Percentiles rank a stretch among this genome's conserved stretches.
Evolutionary conservation across 352 stramenopile species (phyloP).

Genomic region (Phytophthora aleatoria): DNA sequence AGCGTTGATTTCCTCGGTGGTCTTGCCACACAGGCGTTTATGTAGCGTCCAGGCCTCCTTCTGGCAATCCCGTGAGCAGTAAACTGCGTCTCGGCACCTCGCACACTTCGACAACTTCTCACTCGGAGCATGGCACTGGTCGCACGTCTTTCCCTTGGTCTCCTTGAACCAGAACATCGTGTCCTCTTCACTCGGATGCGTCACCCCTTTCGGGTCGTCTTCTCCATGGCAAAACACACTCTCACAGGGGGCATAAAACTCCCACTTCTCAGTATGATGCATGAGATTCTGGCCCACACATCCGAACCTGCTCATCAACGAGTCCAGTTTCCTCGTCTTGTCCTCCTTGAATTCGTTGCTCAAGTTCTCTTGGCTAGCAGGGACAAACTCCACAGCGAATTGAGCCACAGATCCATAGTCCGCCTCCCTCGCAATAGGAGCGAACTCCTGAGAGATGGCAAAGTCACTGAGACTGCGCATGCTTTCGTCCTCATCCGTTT

Average conservation of each 20-base stretch:
- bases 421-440: constrained; percentile 46
- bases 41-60: constrained; percentile 79
- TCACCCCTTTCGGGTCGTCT: constrained; percentile 46
- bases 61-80: constrained; percentile 87
- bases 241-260: constrained; percentile 58
- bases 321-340: constrained; percentile 46
- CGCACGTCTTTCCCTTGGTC: constrained; percentile 66
- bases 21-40: constrained; percentile 75
- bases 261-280: constrained; percentile 85
- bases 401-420: constrained; percentile 62
- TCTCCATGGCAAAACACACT: constrained; percentile 49
- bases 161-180: constrained; percentile 66
- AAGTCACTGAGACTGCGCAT: constrained; percentile 76
- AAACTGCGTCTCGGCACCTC: constrained; percentile 67
- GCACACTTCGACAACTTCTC: constrained; percentile 68
- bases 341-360: constrained; percentile 38
- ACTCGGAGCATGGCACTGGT: constrained; percentile 58
- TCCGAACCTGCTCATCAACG: constrained; percentile 76
- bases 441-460: constrained; percentile 76
- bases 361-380: constrained; percentile 23
- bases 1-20: constrained; percentile 45
- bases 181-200: constrained; percentile 60
- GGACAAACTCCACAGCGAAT: constrained; percentile 79
- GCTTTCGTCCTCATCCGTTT: constrained; percentile 56
- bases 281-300: constrained; percentile 81